These are phyloP conservation scores for Cardamine occulta DNA, from an alignment of 345 rosid species.

Conservation along the genomic window DNA sequence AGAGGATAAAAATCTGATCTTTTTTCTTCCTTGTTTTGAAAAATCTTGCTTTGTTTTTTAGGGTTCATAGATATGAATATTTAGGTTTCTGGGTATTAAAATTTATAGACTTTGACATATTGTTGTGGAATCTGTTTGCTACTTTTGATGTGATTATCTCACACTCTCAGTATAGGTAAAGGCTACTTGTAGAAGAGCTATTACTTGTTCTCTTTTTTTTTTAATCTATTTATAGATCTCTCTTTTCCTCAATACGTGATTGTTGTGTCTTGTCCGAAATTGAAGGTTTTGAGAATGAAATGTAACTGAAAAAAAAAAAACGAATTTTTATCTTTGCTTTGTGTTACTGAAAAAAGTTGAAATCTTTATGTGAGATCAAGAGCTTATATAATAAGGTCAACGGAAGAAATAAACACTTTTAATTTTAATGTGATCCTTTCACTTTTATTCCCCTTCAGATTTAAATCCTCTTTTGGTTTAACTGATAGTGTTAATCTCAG, in stretches of 20 bases:
- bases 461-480: neutral
- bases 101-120: neutral
- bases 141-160: constrained; percentile 30
- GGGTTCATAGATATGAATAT: constrained; percentile 29
- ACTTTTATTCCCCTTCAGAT: too few species aligned
- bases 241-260: constrained; percentile 30
- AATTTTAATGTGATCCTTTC: too few species aligned
- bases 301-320: constrained; percentile 14
- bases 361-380: constrained; percentile 36
- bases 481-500: constrained; percentile 7
- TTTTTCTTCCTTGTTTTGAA: constrained; percentile 8
- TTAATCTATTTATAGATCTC: constrained; percentile 35
- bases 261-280: constrained; percentile 32
- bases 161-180: constrained; percentile 26
- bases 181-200: constrained; percentile 30
- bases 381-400: constrained; percentile 30
- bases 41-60: constrained; percentile 9
- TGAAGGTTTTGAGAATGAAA: constrained; percentile 25
- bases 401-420: constrained; percentile 23
- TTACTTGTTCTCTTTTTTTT: constrained; percentile 9
- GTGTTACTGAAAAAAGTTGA: constrained; percentile 19
- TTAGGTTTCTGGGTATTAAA: constrained; percentile 30
- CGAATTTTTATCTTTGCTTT: constrained; percentile 27
- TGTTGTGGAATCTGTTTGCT: constrained; percentile 29
- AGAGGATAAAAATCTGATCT: neutral